Evolutionary conservation across 192 early-diverging fungal species (phyloP).

Genomic region (Dimargaris cristalligena): DNA sequence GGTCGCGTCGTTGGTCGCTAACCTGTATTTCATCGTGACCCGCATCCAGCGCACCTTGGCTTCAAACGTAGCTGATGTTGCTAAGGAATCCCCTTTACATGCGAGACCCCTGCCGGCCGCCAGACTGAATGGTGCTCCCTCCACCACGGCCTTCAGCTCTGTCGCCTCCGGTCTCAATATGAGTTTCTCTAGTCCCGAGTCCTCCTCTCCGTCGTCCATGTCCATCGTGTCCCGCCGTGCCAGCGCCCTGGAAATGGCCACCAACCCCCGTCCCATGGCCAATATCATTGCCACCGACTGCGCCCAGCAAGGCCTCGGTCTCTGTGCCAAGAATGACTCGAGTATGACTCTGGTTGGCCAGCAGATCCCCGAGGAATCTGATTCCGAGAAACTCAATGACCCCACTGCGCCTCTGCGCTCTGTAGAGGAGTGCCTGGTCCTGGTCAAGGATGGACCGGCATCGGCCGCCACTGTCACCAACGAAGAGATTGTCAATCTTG

Average conservation of each 20-base stretch:
- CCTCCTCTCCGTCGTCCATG: too few relatives aligned
- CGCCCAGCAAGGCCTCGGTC: neutral
- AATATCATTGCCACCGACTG: neutral
- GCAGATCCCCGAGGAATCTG: neutral
- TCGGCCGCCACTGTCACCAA: conserved; percentile 33
- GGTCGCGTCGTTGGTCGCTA: conserved; percentile 22
- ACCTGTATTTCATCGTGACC: conserved; percentile 21
- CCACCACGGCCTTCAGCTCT: too few relatives aligned
- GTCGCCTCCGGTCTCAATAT: too few relatives aligned
- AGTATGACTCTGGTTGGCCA: neutral
- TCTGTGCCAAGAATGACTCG: neutral
- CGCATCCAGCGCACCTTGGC: neutral
- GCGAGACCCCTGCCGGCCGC: too few relatives aligned
- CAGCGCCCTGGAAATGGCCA: neutral
- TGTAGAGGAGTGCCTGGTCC: conserved; percentile 20
- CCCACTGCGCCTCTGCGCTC: conserved; percentile 13
- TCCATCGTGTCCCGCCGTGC: neutral
- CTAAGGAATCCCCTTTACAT: too few relatives aligned
- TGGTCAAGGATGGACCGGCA: conserved; percentile 8
- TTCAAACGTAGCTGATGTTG: too few relatives aligned
- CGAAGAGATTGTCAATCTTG: conserved; percentile 60
- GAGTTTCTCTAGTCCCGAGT: too few relatives aligned
- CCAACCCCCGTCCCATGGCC: neutral
- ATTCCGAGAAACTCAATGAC: too few relatives aligned
- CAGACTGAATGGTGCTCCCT: too few relatives aligned